Percentiles rank a stretch among this genome's conserved stretches.
Evolutionary conservation across 148 eudicot species (phyloP).

Genomic region (Dysphania ambrosioides): DNA sequence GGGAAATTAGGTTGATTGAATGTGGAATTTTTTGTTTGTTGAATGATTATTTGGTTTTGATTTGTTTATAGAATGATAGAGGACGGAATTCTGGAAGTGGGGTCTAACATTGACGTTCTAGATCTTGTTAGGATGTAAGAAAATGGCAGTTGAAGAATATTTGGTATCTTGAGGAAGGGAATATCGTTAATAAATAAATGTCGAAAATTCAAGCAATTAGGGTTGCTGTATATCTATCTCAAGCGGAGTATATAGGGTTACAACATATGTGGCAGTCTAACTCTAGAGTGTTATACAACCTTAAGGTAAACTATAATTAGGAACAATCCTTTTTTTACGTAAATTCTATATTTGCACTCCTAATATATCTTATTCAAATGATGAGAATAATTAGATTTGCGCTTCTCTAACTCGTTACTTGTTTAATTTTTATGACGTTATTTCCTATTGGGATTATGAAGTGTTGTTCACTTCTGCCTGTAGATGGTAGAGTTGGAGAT

Average conservation of each 20-base stretch:
- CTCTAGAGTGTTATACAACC: too few relatives aligned
- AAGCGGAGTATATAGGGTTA: too few relatives aligned
- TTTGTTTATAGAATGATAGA: not conserved
- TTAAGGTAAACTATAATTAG: too few relatives aligned
- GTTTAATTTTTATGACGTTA: too few relatives aligned
- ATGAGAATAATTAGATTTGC: not conserved
- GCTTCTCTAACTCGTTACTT: not conserved
- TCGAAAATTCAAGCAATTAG: too few relatives aligned
- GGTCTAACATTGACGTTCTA: not conserved
- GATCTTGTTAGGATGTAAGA: conserved; percentile 7
- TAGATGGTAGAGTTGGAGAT: not conserved
- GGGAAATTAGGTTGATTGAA: not conserved
- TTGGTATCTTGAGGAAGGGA: not conserved
- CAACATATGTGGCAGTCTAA: too few relatives aligned
- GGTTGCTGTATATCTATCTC: too few relatives aligned
- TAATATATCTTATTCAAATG: too few relatives aligned
- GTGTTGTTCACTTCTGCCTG: not conserved
- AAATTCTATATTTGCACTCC: too few relatives aligned
- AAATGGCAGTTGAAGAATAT: not conserved
- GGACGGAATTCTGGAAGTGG: not conserved
- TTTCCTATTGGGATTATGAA: too few relatives aligned
- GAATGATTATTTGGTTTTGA: conserved; percentile 1
- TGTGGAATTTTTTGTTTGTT: not conserved
- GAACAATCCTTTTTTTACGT: too few relatives aligned
- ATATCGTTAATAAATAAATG: too few relatives aligned